Evolutionary conservation across 371 early-diverging fungal species (phyloP), one percentile per base, ranked within the genome.

Genomic region (Phascolomyces articulosus): DNA sequence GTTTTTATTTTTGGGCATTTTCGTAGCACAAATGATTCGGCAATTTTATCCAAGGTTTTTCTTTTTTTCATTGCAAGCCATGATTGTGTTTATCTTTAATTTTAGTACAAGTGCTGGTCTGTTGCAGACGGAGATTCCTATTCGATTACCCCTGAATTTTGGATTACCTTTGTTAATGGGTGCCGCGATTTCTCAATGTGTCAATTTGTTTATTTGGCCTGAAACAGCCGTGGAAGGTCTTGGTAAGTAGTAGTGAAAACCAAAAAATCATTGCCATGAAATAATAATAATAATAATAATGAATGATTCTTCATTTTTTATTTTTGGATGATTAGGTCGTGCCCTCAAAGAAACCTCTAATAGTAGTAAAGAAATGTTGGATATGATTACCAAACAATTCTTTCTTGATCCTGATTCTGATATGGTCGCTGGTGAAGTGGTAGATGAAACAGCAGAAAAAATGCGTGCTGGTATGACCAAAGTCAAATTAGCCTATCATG

Each of bases 161-260:
- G 75, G 69, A 6, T 51, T 71, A 18, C 71, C 75, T 3, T 47
- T 75, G n/a, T 28, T 67, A 16, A 34, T 54, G 18, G 75, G 75
- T 13, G 67, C 69, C n/a, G 69, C 64, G 9, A 51, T 75, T 18
- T 66, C 71, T 15, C 62, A 80, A 13, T 48, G 75, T 2, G 74
- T 79, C 40, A 83, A 83, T 55, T 51, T 83, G 1, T 27, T 73
- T 10, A 55, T 74, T n/a, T 83, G 83, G 83, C 80, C 79, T 24
- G 83, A 83, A 60, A 75, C 83, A 7, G 83, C 83, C 11, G 75
- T 80, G 0, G 80, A 83, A 57, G 83, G 83, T 10, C 58, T 83
- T 57, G 69, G 70, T 71, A 72, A 63, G 55, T 24, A 13, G 16
- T 41, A 41, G 38, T 38, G 6, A 38, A 13, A 11, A 47, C n/a